These are phyloP conservation scores for Penicillium sp. DNA, from an alignment of 2,329 filamentous ascomycete genomes.

Conservation along the genomic window DNA sequence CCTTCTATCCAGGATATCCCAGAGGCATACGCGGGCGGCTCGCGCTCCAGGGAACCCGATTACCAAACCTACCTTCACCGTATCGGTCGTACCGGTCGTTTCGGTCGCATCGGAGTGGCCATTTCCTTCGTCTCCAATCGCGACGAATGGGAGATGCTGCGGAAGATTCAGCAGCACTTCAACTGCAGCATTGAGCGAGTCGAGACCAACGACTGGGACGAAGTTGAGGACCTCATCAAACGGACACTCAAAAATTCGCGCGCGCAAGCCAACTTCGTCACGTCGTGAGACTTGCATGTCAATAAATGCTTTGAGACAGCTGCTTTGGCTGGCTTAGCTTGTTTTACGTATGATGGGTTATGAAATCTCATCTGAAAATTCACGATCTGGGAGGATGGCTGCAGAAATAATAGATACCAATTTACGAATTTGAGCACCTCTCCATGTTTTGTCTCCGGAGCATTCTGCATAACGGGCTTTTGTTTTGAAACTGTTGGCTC, in stretches of 20 bases:
- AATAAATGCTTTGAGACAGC: neutral
- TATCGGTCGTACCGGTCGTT: slow-evolving; percentile 94
- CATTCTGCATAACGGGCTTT: neutral
- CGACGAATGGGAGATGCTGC: slow-evolving; percentile 74
- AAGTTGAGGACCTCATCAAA: slow-evolving; percentile 79
- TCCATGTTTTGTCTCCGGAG: neutral
- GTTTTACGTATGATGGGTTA: slow-evolving; percentile 30
- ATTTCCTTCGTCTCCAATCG: slow-evolving; percentile 92
- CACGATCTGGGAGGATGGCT: slow-evolving; percentile 16
- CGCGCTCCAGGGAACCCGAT: slow-evolving; percentile 65
- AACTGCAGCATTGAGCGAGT: slow-evolving; percentile 77
- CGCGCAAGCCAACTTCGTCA: slow-evolving; percentile 39
- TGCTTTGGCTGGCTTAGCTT: neutral
- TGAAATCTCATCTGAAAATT: slow-evolving; percentile 25
- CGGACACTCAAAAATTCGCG: slow-evolving; percentile 66
- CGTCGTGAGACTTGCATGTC: neutral
- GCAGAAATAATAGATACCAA: slow-evolving; percentile 36
- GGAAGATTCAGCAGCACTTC: slow-evolving; percentile 77
- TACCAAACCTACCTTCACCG: slow-evolving; percentile 96
- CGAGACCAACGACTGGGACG: slow-evolving; percentile 85
- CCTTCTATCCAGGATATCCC: slow-evolving; percentile 59
- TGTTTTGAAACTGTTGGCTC: neutral
- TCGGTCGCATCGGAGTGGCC: slow-evolving; percentile 92
- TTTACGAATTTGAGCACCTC: slow-evolving; percentile 12
- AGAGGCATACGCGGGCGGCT: slow-evolving; percentile 52